Evolutionary conservation across 164 flowering plant species (phyloP), one percentile per base, ranked within the genome.

Genomic region (Brasenia schreberi): DNA sequence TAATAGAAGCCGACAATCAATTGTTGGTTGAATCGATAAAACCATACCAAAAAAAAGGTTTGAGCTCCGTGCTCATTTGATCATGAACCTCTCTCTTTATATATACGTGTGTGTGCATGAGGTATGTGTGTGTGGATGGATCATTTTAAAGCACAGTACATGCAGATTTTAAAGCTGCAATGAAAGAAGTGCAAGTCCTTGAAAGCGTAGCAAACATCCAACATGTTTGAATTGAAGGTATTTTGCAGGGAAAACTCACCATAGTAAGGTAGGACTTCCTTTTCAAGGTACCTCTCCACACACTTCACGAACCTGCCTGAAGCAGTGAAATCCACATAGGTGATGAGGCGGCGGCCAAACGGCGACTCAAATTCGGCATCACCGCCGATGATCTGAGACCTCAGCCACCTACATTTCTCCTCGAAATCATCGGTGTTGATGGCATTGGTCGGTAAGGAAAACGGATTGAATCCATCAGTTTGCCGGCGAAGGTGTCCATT

Each of bases 301-400:
- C 33, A 49, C 7, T 27, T 43, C n/a, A 68, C 19, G 17, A 63
- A 63, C 61, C 70, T 63, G 10, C 70, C 70, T 2, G 70, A 62
- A n/a, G 70, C 70, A 5, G 70, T 68, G 45, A 62, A 27, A 63
- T 68, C 70, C 5, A 60, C 27, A n/a, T 68, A 68, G 10, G 65
- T 68, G 70, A 68, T 52, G 9, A 5, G 61, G 10, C 70, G 70
- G 12, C 33, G 62, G n/a, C 70, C 70, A 14, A 68, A 68, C 17
- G 70, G 70, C 4, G 70, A 44, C 11, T 17, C 45, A 9, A 68
- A 68, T 27, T 63, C 62, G 19, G 70, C 65, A 9, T 68, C 18
- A 17, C 4, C 59, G 5, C 70, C 70, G 10, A 68, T 63, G 42
- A 68, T 49, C 39, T 68, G 70, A 7, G 65, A 62, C 17, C 18